phyloP scores from a whole-genome alignment of 306 rosid genomes.

The Crotalaria pallida region DNA sequence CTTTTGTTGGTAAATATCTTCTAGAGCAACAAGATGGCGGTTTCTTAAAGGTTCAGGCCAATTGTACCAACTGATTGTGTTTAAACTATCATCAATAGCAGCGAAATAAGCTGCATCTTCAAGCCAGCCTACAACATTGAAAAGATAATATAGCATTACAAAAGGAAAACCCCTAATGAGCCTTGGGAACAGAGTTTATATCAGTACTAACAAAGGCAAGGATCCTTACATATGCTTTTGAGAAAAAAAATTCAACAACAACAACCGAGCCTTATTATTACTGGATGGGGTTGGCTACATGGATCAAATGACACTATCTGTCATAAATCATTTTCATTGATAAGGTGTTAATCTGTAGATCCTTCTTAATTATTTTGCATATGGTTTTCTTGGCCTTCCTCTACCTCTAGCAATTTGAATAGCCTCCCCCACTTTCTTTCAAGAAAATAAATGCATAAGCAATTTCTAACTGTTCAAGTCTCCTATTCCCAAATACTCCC shows the following conservation, averaged over 20 bases:
- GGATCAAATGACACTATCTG: no score
- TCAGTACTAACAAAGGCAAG: constrained; percentile 5
- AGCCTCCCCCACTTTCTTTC: no score
- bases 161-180: constrained; percentile 8
- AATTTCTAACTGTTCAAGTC: constrained; percentile 1
- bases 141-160: constrained; percentile 25
- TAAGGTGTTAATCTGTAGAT: no score
- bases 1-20: constrained; percentile 57
- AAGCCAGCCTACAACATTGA: constrained; percentile 75
- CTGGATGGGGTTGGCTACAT: no score
- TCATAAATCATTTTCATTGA: no score
- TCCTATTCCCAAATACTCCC: not conserved
- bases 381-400: no score
- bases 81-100: constrained; percentile 72
- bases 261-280: no score
- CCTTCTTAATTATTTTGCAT: no score
- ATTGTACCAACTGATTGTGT: constrained; percentile 70
- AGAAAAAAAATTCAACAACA: no score
- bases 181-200: constrained; percentile 1
- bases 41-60: constrained; percentile 93
- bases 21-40: constrained; percentile 82
- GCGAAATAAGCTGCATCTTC: constrained; percentile 98
- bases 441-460: not conserved
- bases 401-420: no score
- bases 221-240: not conserved